Evolutionary conservation across 106 monocot genomes (phyloP).

Genomic region (Dendrobium catenatum): DNA sequence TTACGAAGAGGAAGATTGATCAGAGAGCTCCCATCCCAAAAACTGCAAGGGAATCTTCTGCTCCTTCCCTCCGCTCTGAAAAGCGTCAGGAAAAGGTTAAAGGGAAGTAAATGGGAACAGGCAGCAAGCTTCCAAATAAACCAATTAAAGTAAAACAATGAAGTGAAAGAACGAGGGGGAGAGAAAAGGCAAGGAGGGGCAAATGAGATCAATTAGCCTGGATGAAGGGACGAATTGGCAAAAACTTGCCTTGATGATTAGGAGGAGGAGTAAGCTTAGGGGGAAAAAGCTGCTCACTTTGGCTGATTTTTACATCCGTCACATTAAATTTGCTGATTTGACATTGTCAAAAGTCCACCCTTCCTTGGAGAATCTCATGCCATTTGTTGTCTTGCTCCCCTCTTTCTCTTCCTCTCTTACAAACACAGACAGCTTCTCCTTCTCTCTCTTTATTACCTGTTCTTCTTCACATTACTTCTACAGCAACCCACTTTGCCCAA

Average conservation of each 20-base stretch:
- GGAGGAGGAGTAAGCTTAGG: neutral
- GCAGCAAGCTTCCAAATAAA: slow-evolving; percentile 21
- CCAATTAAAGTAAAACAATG: slow-evolving; percentile 2
- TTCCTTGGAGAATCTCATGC: slow-evolving; percentile 36
- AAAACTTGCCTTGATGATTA: neutral
- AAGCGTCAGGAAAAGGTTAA: slow-evolving; percentile 36
- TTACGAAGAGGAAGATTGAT: slow-evolving; percentile 1
- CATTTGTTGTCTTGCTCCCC: slow-evolving; percentile 15
- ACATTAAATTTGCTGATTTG: slow-evolving; percentile 52
- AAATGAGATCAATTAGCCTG: neutral
- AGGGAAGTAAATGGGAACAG: slow-evolving; percentile 21
- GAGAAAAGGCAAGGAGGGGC: neutral
- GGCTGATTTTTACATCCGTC: slow-evolving; percentile 18
- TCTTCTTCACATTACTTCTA: neutral
- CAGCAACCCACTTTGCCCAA: too few relatives aligned
- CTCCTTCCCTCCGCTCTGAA: slow-evolving; percentile 25
- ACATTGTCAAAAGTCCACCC: slow-evolving; percentile 69
- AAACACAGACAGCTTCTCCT: too few relatives aligned
- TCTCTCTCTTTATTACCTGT: slow-evolving; percentile 3
- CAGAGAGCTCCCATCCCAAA: slow-evolving; percentile 23
- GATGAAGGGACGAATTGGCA: neutral
- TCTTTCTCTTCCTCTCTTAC: neutral
- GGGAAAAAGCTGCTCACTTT: slow-evolving; percentile 14
- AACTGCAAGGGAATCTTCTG: slow-evolving; percentile 58
- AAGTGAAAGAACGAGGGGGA: slow-evolving; percentile 1